Base-by-base conservation (phyloP, 2,329 filamentous ascomycete species). In the Pseudogymnoascus sp. region DNA sequence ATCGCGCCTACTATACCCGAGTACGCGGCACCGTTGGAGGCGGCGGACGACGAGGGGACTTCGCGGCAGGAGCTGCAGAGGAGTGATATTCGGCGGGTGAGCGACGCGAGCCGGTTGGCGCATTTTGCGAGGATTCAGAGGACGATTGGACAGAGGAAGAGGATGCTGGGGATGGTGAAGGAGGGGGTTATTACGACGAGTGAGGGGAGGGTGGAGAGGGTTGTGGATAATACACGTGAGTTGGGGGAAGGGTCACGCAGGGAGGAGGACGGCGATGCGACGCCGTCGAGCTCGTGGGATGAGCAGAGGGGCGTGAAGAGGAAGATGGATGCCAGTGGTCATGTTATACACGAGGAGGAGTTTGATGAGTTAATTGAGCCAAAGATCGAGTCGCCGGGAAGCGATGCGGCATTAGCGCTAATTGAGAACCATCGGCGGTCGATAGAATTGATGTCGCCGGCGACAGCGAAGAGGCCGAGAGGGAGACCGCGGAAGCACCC, bases 401-500 rank as follows among this genome's bases (percentile, higher is more conserved):
- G 30, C 14, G 43, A 50, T 5, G 43, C 43, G 4, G 25, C 43
- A 6, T 30, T 30, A n/a, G 43, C 43, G 25, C 25, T 50, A 18
- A 50, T 50, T 50, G 43, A 50, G 43, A 50, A 3, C 2, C 43
- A 50, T 50, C 43, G 43, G 25, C 43, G 14, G 25, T 50, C 43
- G 22, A 50, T 50, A 25, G 43, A 50, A 16, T 50, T 50, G 2
- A 50, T 50, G 22, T 50, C 25, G 4, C 43, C 43, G 1, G 11
- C 30, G 7, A 8, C 14, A 28, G 70, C 73, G 37, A 88, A 87
- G 74, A 79, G 87, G 68, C 87, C 87, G 67, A 83, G 91, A 69
- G 91, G 91, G 34, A 82, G 91, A 60, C 91, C 91, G 58, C 82
- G 91, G 73, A 96, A 96, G 76, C 85, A 91, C 67, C 88, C 90